Percentiles rank a stretch among this genome's conserved stretches.
These are phyloP conservation scores for Albophoma yamanashiensis DNA, from an alignment of 2,329 filamentous ascomycete genomes.

Conservation along the genomic window DNA sequence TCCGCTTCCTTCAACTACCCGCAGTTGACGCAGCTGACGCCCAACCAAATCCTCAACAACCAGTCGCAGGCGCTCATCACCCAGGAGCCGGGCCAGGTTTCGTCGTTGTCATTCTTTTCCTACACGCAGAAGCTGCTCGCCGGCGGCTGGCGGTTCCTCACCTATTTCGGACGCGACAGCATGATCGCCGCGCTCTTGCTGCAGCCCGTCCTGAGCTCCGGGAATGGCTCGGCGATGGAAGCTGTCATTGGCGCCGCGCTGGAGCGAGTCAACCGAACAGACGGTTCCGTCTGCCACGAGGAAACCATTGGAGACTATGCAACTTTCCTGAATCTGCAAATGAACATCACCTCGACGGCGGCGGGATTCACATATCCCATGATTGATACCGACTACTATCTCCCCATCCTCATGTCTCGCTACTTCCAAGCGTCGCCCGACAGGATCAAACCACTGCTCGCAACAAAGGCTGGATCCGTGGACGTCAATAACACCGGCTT, in stretches of 20 bases:
- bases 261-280: constrained; percentile 47
- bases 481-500: constrained; percentile 38
- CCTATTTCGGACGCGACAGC: constrained; percentile 56
- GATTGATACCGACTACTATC: constrained; percentile 53
- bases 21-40: constrained; percentile 43
- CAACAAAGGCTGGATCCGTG: constrained; percentile 26
- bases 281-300: constrained; percentile 53
- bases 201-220: constrained; percentile 45
- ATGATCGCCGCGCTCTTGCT: constrained; percentile 51
- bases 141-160: constrained; percentile 55
- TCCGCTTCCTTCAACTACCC: constrained; percentile 51
- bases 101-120: constrained; percentile 50
- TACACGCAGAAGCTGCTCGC: constrained; percentile 53
- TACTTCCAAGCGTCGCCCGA: constrained; percentile 35
- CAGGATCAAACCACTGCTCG: background rate
- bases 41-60: constrained; percentile 37
- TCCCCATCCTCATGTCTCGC: constrained; percentile 45
- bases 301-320: constrained; percentile 57
- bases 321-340: constrained; percentile 44
- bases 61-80: constrained; percentile 32
- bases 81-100: constrained; percentile 33
- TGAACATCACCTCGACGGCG: constrained; percentile 39
- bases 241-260: constrained; percentile 50
- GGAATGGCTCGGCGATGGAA: constrained; percentile 44
- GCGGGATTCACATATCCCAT: constrained; percentile 49